Evolutionary conservation across 768 basidiomycete genomes (phyloP).

Genomic region (Coprinopsis cinerea): DNA sequence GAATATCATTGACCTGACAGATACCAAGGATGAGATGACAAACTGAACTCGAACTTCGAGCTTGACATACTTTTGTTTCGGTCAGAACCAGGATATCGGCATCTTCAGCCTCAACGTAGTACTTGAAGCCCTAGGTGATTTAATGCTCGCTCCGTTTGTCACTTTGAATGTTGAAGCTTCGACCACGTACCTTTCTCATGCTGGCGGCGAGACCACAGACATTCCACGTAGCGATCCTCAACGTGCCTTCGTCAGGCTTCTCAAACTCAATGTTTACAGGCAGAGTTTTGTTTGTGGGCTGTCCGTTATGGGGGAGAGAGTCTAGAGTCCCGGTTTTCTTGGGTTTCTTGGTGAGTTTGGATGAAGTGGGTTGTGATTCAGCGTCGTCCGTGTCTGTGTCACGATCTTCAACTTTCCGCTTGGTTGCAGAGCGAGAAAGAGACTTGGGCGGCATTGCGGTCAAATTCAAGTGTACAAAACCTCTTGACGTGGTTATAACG

Average conservation of each 20-base stretch:
- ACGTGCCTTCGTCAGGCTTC: slow-evolving; percentile 36
- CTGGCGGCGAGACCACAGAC: slow-evolving; percentile 71
- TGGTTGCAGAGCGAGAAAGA: not conserved
- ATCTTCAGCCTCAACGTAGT: slow-evolving; percentile 81
- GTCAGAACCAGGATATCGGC: slow-evolving; percentile 80
- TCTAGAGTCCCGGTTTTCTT: slow-evolving; percentile 2
- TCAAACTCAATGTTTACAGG: slow-evolving; percentile 60
- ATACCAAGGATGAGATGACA: too few relatives aligned
- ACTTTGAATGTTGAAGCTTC: not conserved
- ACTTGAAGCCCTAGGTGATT: slow-evolving; percentile 62
- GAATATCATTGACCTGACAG: slow-evolving; percentile 62
- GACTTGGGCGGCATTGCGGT: not conserved
- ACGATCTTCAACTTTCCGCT: slow-evolving; percentile 21
- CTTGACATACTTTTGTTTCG: slow-evolving; percentile 87
- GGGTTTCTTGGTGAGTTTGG: slow-evolving; percentile 4
- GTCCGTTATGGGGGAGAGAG: slow-evolving; percentile 31
- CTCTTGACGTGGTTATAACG: too few relatives aligned
- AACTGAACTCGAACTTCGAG: too few relatives aligned
- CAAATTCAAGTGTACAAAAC: too few relatives aligned
- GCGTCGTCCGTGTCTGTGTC: slow-evolving; percentile 15
- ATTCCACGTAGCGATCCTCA: slow-evolving; percentile 71
- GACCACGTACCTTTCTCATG: slow-evolving; percentile 67
- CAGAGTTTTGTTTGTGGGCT: slow-evolving; percentile 70
- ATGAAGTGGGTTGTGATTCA: slow-evolving; percentile 16
- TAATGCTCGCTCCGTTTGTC: slow-evolving; percentile 1